These are phyloP conservation scores for Fusarium austroafricanum DNA, from an alignment of 2,329 filamentous ascomycete species.

Conservation along the genomic window DNA sequence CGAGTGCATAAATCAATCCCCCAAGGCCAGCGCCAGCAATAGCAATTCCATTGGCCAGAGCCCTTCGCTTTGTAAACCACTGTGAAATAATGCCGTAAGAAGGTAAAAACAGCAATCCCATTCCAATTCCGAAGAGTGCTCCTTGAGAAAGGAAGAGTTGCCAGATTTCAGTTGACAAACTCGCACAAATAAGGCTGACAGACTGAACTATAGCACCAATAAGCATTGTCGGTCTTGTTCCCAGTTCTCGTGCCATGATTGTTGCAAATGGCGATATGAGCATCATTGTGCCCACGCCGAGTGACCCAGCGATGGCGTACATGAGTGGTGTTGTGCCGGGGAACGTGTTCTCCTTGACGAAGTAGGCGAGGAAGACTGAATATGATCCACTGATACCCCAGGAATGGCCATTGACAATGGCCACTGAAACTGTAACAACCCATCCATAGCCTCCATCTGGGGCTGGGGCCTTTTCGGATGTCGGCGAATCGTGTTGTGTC, in stretches of 20 bases:
- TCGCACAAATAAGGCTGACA: slow-evolving; percentile 63
- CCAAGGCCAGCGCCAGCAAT: slow-evolving; percentile 63
- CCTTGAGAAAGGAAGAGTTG: slow-evolving; percentile 71
- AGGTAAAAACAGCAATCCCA: slow-evolving; percentile 70
- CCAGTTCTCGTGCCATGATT: slow-evolving; percentile 45
- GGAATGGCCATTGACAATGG: slow-evolving; percentile 52
- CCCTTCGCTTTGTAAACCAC: slow-evolving; percentile 68
- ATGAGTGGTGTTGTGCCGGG: slow-evolving; percentile 63
- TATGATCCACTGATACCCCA: slow-evolving; percentile 59
- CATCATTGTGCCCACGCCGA: slow-evolving; percentile 61
- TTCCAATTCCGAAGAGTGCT: slow-evolving; percentile 68
- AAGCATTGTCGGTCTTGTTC: slow-evolving; percentile 56
- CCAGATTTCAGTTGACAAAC: slow-evolving; percentile 65
- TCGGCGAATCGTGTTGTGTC: background rate
- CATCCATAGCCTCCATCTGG: slow-evolving; percentile 65
- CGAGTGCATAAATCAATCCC: slow-evolving; percentile 42
- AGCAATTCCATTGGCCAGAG: slow-evolving; percentile 68
- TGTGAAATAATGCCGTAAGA: slow-evolving; percentile 67
- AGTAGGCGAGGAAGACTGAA: slow-evolving; percentile 68
- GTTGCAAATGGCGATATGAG: slow-evolving; percentile 56
- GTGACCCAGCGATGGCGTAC: slow-evolving; percentile 70
- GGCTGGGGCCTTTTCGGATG: background rate
- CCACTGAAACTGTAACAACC: slow-evolving; percentile 49
- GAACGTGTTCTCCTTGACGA: slow-evolving; percentile 63
- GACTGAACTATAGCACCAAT: slow-evolving; percentile 65